Conservation (phyloP, 2,329 filamentous ascomycete genomes). For the Colletotrichum somersetense region DNA sequence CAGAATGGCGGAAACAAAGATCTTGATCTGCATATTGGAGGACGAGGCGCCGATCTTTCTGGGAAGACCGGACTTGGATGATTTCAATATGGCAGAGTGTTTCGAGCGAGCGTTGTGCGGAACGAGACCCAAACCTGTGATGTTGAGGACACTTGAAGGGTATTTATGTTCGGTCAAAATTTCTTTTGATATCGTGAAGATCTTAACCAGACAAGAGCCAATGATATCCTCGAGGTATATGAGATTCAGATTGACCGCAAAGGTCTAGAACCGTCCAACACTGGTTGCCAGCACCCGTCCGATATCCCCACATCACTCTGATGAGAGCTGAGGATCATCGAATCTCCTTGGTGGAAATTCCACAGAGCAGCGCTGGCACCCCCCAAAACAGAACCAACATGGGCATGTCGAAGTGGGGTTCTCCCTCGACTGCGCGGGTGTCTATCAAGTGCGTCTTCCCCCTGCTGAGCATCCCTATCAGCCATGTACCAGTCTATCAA, state of each 20-base stretch:
- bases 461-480: constrained; percentile 2
- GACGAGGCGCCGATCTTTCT: neutral
- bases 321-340: neutral
- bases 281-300: neutral
- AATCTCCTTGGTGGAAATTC: constrained; percentile 42
- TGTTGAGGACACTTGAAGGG: neutral
- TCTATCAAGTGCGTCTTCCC: neutral
- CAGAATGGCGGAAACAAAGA: constrained; percentile 35
- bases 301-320: constrained; percentile 9
- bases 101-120: constrained; percentile 21
- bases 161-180: constrained; percentile 24
- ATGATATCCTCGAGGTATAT: constrained; percentile 1
- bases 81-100: neutral
- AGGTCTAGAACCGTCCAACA: constrained; percentile 4
- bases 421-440: constrained; percentile 15
- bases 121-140: neutral
- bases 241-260: constrained; percentile 35
- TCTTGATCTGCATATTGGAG: constrained; percentile 33
- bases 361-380: constrained; percentile 2
- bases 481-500: constrained; percentile 13
- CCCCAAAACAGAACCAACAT: neutral
- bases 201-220: neutral
- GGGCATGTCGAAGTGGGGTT: neutral
- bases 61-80: neutral
- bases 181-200: constrained; percentile 7